Evolutionary conservation across 495 filamentous ascomycete species (phyloP), one percentile per base, ranked within the genome.

Genomic region (Penicillium egyptiacum): DNA sequence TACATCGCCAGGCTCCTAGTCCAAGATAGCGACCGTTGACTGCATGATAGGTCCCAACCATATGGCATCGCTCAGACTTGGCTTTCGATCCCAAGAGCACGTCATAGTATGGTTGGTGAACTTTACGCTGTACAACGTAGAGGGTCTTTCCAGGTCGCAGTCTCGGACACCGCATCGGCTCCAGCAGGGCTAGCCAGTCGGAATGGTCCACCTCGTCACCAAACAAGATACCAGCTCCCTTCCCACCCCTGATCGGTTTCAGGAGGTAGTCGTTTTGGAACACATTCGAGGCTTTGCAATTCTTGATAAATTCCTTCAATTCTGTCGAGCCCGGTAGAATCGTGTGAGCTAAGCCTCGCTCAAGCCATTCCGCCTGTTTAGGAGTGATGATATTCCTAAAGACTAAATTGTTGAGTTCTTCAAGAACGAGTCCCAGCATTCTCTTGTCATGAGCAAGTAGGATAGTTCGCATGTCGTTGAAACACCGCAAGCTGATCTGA

Each of bases 191-290:
- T 37, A 62, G 14, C 75, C 75, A 78, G 50, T 56, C 89, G 40
- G 8, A 89, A 88, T 4, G 84, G 92, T 14, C 91, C 93, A 63
- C 89, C 90, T 1, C 93, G 93, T 65, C 59, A 2, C 74, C 74
- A 50, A 75, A 69, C 1, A 70, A 16, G 20, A 77, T 77, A 2
- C 72, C 74, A 17, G 66, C 67, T 1, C 74, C 68, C 16, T 63
- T 61, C 0, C 66, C 75, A 5, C 53, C 50, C 7, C 68, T 57
- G 19, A 57, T 66, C 0, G 68, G 68, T 43, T 77, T 77, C 9
- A 76, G 35, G 2, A 75, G 22, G 55, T 65, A 77, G 4, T 68
- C 45, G 22, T 71, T 23, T 26, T 66, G 62, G 50, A 63, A 37
- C 16, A 7, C 5, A n/a, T 7, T 9, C 41, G 22, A 10, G 20